Base-by-base conservation (phyloP, 805 yeast genomes). In the Ogataea corticis region DNA sequence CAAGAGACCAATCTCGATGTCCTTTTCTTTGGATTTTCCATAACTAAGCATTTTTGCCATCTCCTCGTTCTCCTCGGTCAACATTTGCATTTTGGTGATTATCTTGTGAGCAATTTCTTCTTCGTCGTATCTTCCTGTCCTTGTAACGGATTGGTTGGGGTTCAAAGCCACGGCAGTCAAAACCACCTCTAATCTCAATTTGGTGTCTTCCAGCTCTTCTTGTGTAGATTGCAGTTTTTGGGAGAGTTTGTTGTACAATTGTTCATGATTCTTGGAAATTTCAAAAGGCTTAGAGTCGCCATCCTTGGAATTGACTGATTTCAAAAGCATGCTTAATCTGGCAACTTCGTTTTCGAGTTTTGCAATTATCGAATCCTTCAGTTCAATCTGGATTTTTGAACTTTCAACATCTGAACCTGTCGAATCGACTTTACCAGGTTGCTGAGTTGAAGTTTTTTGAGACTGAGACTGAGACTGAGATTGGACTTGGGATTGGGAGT, bases 101-200 rank as follows among this genome's bases (percentile, higher is more conserved):
- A 87, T 78, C 55, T 83, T 82, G 59, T 87, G 94, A 12, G 91
- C 81, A 38, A 86, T 66, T 44, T 86, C 90, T 56, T 85, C 82
- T 41, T 80, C 84, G 56, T 87, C 95, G 60, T 79, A 84, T 46
- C 83, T 70, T 2, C 89, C 90, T 45, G 71, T 65, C 28, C 71
- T 70, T 2, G 81, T 78, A 17, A 69, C 62, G 4, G 62, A 49
- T 42, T 73, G 76, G 10, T 67, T 60, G 4, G 84, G 83, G 48
- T 75, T 75, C 41, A 78, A 54, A 2, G 81, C 70, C 19, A 79
- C 62, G 0, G 85, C 82, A 1, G 85, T 76, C 18, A 79, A 54
- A 10, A 86, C 54, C 19, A 85, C 73, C 56, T 87, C 95, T 38
- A 87, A 66, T 52, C 85, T 71, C 13, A 68, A 53, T 50, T 83